Evolutionary conservation across 2,329 filamentous ascomycete genomes (phyloP).

Genomic region (Trichoderma afroharzianum): DNA sequence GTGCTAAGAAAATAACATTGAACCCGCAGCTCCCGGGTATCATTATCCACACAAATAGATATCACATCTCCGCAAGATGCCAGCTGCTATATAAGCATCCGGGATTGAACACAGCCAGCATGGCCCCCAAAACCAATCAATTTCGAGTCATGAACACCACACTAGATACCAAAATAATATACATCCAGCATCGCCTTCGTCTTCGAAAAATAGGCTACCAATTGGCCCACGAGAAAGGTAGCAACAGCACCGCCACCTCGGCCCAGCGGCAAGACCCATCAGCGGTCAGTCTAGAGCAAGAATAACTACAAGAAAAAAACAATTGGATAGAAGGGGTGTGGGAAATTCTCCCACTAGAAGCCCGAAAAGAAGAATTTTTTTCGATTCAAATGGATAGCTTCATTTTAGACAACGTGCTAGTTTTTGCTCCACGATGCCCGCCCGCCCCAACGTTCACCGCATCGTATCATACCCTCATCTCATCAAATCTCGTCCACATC

Average conservation of each 20-base stretch:
- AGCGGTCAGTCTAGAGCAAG: neutral
- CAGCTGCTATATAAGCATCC: neutral
- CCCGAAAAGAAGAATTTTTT: neutral
- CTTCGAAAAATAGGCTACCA: neutral
- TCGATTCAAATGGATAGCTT: neutral
- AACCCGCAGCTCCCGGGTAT: neutral
- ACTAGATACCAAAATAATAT: neutral
- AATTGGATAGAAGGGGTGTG: neutral
- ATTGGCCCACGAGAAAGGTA: neutral
- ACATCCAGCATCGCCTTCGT: neutral
- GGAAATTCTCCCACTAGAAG: slow-evolving; percentile 2
- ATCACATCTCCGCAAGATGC: neutral
- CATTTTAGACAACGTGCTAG: neutral
- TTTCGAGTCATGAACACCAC: neutral
- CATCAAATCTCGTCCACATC: neutral
- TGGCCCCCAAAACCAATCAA: neutral
- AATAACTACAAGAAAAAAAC: neutral
- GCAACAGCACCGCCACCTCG: neutral
- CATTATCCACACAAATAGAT: neutral
- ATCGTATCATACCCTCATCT: neutral
- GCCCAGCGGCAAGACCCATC: neutral
- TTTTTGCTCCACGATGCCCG: neutral
- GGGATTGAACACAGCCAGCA: neutral
- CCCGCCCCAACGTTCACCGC: neutral
- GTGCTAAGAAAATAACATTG: neutral